These are phyloP conservation scores for Candida loeiensis DNA, from an alignment of 805 yeast species.

Conservation along the genomic window DNA sequence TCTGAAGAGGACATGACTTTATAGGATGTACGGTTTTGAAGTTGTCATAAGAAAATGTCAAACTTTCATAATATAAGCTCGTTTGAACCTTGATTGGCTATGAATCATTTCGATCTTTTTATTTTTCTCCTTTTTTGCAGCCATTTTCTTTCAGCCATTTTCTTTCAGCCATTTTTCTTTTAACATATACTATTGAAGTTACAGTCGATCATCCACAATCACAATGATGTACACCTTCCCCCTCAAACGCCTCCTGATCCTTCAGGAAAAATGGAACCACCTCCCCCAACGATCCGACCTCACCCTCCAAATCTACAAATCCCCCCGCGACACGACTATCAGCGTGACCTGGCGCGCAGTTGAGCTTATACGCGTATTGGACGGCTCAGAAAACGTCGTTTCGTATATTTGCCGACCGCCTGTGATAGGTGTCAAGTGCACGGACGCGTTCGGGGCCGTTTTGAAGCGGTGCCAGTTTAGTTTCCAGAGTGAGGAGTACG, in stretches of 20 bases:
- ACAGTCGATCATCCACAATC: too few relatives aligned
- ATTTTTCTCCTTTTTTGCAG: constrained; percentile 7
- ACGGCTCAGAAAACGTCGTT: constrained; percentile 9
- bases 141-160: too few relatives aligned
- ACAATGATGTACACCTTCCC: constrained; percentile 6
- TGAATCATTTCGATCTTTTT: too few relatives aligned
- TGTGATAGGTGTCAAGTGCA: constrained; percentile 27
- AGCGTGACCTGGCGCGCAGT: constrained; percentile 21
- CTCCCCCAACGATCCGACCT: constrained; percentile 28
- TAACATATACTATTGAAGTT: too few relatives aligned
- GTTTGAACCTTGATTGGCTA: too few relatives aligned
- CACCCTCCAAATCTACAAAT: constrained; percentile 14
- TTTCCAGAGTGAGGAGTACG: constrained; percentile 8
- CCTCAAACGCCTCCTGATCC: constrained; percentile 8
- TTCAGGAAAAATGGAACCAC: constrained; percentile 24
- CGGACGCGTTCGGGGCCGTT: constrained; percentile 17
- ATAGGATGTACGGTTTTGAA: too few relatives aligned
- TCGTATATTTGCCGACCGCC: constrained; percentile 23
- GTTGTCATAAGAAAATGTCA: too few relatives aligned
- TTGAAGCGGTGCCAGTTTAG: constrained; percentile 29
- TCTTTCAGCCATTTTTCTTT: too few relatives aligned
- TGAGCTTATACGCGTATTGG: constrained; percentile 11
- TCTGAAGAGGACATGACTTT: too few relatives aligned
- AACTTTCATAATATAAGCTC: too few relatives aligned
- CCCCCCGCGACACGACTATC: constrained; percentile 3